Base-by-base conservation (phyloP, 306 rosid genomes). In the Vachellia collinsii region DNA sequence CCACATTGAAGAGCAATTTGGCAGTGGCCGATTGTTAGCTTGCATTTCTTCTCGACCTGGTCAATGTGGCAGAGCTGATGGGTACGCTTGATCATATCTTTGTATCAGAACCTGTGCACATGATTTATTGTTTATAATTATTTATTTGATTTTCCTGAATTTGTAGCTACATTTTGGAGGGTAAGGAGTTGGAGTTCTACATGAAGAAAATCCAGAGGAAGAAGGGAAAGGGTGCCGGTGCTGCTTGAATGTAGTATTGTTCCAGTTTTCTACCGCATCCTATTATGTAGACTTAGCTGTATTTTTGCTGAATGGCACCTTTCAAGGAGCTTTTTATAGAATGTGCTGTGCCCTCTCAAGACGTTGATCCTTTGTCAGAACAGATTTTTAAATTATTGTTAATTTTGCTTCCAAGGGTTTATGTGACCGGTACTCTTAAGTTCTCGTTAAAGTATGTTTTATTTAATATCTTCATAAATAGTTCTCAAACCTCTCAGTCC, bases 31-130 rank as follows among this genome's bases (percentile, higher is more conserved):
- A 47, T 65, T 86, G 62, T 20, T 87, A 46, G 89, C 89, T 8
- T 77, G 82, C 64, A 87, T 87, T 53, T 81, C 87, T 7, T 87
- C 89, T n/a, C 76, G 89, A 4, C 89, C 89, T 11, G 87, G 87
- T 43, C 89, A 87, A 75, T 87, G 87, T 64, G 87, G 89, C 77
- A 51, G 87, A n/a, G 38, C 82, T 20, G 89, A 87, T 53, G 89
- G 87, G 89, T 87, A 83, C 59, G 74, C 61, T 14, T 61, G 4
- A 3, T 37, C 13, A 0, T 13, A 23, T 6, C 7, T 16, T 10
- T 16, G 16, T 11, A 10, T 16, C 25, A 3, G 4, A 58, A 1
- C 17, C 0, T 72, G 29, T 62, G 4, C 20, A 6, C 36, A 10
- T 44, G 56, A 65, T 53, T 54, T 25, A 5, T 10, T 56, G 62